Evolutionary conservation across 257 asterid species (phyloP).

Genomic region (Petrea volubilis): DNA sequence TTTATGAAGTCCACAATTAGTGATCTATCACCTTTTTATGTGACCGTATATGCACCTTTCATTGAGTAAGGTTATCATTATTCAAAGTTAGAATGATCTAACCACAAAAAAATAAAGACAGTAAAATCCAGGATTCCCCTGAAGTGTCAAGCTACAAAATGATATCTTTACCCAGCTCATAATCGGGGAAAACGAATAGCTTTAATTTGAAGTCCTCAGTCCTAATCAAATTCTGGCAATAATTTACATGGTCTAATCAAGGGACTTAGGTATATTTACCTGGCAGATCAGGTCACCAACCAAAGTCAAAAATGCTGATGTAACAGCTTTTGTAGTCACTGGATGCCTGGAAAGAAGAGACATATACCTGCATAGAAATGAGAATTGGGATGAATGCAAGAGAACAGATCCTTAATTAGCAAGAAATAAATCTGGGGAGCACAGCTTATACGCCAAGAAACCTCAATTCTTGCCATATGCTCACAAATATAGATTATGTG

Average conservation of each 20-base stretch:
- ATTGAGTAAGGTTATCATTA: neutral
- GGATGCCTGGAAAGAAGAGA: constrained; percentile 77
- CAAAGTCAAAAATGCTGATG: constrained; percentile 70
- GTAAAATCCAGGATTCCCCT: neutral
- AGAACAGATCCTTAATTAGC: neutral
- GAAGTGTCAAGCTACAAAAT: constrained; percentile 2
- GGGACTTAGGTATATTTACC: constrained; percentile 39
- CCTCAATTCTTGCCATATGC: too few species aligned
- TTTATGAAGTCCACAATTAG: neutral
- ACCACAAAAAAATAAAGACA: neutral
- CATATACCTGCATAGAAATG: constrained; percentile 55
- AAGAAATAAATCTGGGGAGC: neutral
- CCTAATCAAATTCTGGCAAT: neutral
- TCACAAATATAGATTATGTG: too few species aligned
- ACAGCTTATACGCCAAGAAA: neutral
- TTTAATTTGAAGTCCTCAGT: neutral
- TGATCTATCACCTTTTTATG: neutral
- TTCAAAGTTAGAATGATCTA: neutral
- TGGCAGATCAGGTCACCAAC: constrained; percentile 75
- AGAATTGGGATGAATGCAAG: neutral
- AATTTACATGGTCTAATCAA: neutral
- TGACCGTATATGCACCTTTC: neutral
- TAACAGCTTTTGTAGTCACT: constrained; percentile 69
- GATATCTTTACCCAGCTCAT: neutral
- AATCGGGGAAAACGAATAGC: neutral